Evolutionary conservation across 495 filamentous ascomycete genomes (phyloP).

Genomic region (Penicillium cataractarum): DNA sequence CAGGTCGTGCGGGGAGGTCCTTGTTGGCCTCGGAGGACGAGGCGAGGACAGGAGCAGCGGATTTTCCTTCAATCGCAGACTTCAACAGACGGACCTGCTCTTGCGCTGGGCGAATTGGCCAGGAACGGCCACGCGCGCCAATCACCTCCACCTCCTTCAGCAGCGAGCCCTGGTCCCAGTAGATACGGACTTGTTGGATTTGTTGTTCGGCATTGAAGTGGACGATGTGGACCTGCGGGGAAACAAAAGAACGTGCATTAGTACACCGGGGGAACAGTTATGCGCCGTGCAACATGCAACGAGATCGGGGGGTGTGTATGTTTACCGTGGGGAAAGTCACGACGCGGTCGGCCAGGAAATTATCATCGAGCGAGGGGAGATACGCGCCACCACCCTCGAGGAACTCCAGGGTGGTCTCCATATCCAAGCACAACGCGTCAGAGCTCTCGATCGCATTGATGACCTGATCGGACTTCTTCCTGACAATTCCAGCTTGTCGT

Average conservation of each 20-base stretch:
- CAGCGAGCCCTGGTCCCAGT: slow-evolving; percentile 94
- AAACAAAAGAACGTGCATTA: slow-evolving; percentile 31
- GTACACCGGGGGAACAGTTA: neutral
- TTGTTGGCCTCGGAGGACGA: slow-evolving; percentile 17
- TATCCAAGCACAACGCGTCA: slow-evolving; percentile 71
- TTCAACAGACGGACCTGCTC: slow-evolving; percentile 80
- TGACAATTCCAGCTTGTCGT: slow-evolving; percentile 62
- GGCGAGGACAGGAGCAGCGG: slow-evolving; percentile 19
- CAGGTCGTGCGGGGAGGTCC: slow-evolving; percentile 48
- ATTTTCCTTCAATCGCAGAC: slow-evolving; percentile 34
- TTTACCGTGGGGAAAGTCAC: slow-evolving; percentile 83
- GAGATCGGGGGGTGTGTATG: slow-evolving; percentile 28
- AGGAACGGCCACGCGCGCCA: slow-evolving; percentile 81
- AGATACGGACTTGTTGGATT: slow-evolving; percentile 82
- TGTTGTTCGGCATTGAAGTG: slow-evolving; percentile 74
- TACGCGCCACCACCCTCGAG: slow-evolving; percentile 79
- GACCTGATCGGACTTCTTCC: slow-evolving; percentile 77
- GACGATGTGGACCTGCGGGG: slow-evolving; percentile 83
- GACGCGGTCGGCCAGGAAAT: slow-evolving; percentile 84
- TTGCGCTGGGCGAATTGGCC: slow-evolving; percentile 90
- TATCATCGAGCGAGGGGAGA: slow-evolving; percentile 89
- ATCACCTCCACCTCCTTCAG: slow-evolving; percentile 94
- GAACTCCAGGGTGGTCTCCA: slow-evolving; percentile 86
- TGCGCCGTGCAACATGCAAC: slow-evolving; percentile 9
- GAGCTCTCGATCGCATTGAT: slow-evolving; percentile 71